Evolutionary conservation across 306 rosid species (phyloP).

Genomic region (Coriaria nepalensis): DNA sequence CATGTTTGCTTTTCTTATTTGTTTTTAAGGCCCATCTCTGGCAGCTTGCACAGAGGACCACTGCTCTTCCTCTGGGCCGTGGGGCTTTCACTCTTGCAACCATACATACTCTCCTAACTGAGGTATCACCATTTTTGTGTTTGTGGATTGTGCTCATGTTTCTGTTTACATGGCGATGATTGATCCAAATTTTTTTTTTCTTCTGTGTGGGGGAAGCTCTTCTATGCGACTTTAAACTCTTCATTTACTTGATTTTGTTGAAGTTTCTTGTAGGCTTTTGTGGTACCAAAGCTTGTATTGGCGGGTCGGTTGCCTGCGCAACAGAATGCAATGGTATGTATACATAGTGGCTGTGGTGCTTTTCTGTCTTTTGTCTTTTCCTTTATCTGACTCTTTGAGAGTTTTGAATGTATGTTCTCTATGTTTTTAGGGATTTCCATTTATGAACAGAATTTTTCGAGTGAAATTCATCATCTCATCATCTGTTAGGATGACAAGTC

Average conservation of each 20-base stretch:
- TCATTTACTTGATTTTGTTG: no score
- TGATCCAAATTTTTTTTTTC: no score
- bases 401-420: no score
- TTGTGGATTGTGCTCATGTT: slow-evolving; percentile 6
- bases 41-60: slow-evolving; percentile 96
- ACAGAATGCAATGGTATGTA: slow-evolving; percentile 91
- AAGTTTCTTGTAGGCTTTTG: slow-evolving; percentile 52
- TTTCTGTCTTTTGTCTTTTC: slow-evolving; percentile 6
- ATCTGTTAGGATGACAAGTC: no score
- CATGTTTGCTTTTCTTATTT: slow-evolving; percentile 10
- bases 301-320: slow-evolving; percentile 98
- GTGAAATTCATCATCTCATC: no score
- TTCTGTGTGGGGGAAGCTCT: no score
- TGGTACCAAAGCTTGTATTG: slow-evolving; percentile 81
- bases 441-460: no score
- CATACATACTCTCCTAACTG: slow-evolving; percentile 86
- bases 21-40: slow-evolving; percentile 70
- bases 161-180: no score
- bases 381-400: background rate
- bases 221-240: no score
- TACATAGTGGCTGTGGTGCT: slow-evolving; percentile 14
- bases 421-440: no score
- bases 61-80: slow-evolving; percentile 90
- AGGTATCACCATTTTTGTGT: slow-evolving; percentile 32
- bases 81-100: slow-evolving; percentile 98